These are phyloP conservation scores for Cucumis hystrix DNA, from an alignment of 306 rosid species.

Conservation along the genomic window DNA sequence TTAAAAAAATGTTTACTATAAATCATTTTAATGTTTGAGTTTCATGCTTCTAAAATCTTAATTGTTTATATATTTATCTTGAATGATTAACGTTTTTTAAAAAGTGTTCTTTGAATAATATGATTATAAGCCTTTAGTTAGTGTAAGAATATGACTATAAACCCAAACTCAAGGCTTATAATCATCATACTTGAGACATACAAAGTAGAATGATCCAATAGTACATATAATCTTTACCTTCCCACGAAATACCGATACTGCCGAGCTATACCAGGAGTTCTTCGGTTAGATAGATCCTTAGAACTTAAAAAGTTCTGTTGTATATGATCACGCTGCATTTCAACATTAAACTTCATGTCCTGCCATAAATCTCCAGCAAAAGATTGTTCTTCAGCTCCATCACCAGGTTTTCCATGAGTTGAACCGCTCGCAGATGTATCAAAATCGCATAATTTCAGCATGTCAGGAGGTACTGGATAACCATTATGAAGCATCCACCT, in stretches of 20 bases:
- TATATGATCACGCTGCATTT: conserved; percentile 24
- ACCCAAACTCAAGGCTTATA: background rate
- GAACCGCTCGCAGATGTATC: conserved; percentile 34
- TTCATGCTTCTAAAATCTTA: background rate
- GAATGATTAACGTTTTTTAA: too few species aligned
- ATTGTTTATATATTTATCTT: too few species aligned
- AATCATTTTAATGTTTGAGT: background rate
- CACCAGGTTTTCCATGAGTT: conserved; percentile 9
- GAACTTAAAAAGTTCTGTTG: conserved; percentile 23
- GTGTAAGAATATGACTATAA: too few species aligned
- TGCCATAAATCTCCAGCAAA: conserved; percentile 48
- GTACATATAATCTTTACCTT: conserved; percentile 24
- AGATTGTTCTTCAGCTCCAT: conserved; percentile 25
- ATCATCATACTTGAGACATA: background rate
- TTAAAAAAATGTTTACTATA: background rate
- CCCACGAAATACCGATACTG: conserved; percentile 69
- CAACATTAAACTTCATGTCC: conserved; percentile 45
- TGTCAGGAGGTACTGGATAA: conserved; percentile 56
- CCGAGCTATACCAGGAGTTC: conserved; percentile 48
- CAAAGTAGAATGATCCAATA: background rate
- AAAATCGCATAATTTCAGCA: conserved; percentile 46
- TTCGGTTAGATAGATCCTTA: conserved; percentile 53
- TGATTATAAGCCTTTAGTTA: too few species aligned
- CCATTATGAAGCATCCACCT: conserved; percentile 85
- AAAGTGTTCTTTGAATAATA: background rate